Percentiles rank a stretch among this genome's conserved stretches.
Conservation (phyloP, 441 rosid species). For the Theobroma grandiflorum region DNA sequence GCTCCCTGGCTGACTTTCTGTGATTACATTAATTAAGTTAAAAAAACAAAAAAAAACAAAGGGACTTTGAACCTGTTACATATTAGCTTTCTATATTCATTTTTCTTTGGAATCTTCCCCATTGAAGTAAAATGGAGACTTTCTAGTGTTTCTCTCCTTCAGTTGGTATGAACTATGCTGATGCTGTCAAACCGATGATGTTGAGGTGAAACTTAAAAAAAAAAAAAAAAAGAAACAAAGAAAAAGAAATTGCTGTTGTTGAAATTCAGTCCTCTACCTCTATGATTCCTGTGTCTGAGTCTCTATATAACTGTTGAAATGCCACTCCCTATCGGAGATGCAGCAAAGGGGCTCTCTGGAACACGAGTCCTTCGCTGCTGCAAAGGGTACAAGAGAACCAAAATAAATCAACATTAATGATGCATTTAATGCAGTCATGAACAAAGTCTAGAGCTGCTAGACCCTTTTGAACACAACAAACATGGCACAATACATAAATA, state of each 20-base stretch:
- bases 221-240: constrained; percentile 9
- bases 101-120: constrained; percentile 40
- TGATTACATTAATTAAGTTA: constrained; percentile 37
- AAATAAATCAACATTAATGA: not conserved
- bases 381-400: not conserved
- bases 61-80: constrained; percentile 35
- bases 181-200: constrained; percentile 36
- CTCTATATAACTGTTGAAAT: constrained; percentile 75
- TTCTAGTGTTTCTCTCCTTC: constrained; percentile 34
- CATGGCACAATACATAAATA: not conserved
- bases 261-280: constrained; percentile 45
- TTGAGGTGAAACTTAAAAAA: constrained; percentile 20
- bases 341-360: constrained; percentile 95
- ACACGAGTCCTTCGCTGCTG: constrained; percentile 67
- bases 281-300: constrained; percentile 37
- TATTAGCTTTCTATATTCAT: constrained; percentile 38
- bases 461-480: not conserved
- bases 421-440: not conserved
- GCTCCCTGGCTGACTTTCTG: constrained; percentile 31
- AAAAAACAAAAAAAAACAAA: constrained; percentile 5
- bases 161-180: constrained; percentile 31
- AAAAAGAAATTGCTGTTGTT: constrained; percentile 29
- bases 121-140: constrained; percentile 34
- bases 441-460: not conserved
- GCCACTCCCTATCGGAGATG: constrained; percentile 59